phyloP scores from a whole-genome alignment of 1,284 basidiomycete genomes.

The Ustilago hordei region DNA sequence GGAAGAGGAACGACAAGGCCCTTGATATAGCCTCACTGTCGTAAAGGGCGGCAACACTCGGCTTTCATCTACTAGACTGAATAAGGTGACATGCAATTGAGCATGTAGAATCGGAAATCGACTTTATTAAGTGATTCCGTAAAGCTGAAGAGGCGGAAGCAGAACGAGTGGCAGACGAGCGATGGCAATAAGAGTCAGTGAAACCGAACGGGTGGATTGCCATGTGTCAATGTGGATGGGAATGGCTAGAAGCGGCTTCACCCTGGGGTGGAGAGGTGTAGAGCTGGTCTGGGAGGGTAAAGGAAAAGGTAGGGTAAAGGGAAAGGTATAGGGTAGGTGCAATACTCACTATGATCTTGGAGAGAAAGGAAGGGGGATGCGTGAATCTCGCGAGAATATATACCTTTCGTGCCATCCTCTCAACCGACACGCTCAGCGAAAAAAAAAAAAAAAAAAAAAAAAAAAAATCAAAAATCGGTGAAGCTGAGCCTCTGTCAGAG shows the following conservation, averaged over 20 bases:
- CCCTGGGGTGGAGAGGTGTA: background rate
- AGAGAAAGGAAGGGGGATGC: conserved; percentile 45
- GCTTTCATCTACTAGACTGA: conserved; percentile 67
- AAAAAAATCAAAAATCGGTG: conserved; percentile 4
- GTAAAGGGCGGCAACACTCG: conserved; percentile 64
- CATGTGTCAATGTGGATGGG: background rate
- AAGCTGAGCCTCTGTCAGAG: background rate
- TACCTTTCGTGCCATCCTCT: conserved; percentile 22
- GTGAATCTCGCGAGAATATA: conserved; percentile 34
- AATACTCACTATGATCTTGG: conserved; percentile 59
- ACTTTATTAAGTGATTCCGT: conserved; percentile 69
- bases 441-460: conserved; percentile 13
- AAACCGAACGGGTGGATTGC: conserved; percentile 10
- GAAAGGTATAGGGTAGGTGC: conserved; percentile 30
- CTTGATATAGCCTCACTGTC: conserved; percentile 63
- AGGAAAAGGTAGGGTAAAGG: background rate
- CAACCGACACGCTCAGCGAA: background rate
- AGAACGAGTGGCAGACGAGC: background rate
- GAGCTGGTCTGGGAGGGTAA: too few relatives aligned
- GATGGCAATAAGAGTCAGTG: conserved; percentile 21
- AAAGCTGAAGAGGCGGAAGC: conserved; percentile 51
- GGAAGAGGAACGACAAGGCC: conserved; percentile 46
- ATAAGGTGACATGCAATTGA: conserved; percentile 67
- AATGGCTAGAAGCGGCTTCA: background rate
- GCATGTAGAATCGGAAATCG: conserved; percentile 67